Evolutionary conservation across 257 asterid genomes (phyloP), one percentile per base, ranked within the genome.

Genomic region (Salvia hispanica): DNA sequence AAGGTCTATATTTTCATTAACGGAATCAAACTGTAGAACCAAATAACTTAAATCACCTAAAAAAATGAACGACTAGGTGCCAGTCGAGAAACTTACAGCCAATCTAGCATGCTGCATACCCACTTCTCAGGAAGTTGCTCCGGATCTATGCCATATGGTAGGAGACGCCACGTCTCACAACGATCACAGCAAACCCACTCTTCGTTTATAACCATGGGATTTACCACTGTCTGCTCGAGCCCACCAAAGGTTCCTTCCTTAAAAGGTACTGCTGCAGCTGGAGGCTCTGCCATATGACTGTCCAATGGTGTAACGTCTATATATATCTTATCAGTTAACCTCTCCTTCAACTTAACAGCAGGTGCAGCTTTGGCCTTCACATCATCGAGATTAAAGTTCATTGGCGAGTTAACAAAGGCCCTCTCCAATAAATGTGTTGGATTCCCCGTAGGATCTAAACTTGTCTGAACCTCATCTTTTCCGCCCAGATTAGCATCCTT

Each of bases 101-200:
- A 90, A 74, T 86, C 48, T 56, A 74, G 85, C 99, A 93, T 85
- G 84, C 86, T 76, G 86, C 99, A 93, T 28, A 75, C 33, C 97
- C 99, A 93, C 68, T 80, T 81, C 4, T 85, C 92, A 37, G 95
- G 97, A 54, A 88, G 81, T 36, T 84, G 76, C 28, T 80, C 82
- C 36, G 89, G 64, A 75, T 48, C 72, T 53, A 65, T 80, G 60
- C 94, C 95, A 36, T 64, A 75, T 7, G 99, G 96, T 50, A 92
- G 71, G 76, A 85, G 92, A 57, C 95, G 91, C 96, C 97, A 82
- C 52, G 42, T 82, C 74, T 69, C 69, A 76, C 97, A 93, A 44
- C 74, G 79, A 58, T 86, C 97, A 82, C 99, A 90, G 12, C 63
- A 44, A 25, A 92, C 97, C 98, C 98, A 92, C 14, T 85, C 64